A percentile compares a stretch with the other conserved stretches of the same genome.
Conservation (phyloP, 164 flowering plant species). For the Aristolochia californica region DNA sequence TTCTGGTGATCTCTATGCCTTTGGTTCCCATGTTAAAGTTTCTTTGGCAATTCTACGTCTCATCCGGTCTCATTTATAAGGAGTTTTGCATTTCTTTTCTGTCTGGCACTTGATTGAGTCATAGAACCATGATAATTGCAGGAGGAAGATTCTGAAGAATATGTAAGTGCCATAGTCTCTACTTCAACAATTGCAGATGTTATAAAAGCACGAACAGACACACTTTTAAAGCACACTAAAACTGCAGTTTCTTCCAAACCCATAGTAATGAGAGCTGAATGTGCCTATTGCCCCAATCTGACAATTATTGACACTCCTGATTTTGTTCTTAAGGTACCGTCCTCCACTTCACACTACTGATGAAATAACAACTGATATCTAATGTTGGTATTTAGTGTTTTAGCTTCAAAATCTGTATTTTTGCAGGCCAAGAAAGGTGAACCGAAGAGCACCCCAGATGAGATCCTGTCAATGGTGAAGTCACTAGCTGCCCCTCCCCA, state of each 20-base stretch:
- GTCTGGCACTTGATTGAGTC: too few species aligned
- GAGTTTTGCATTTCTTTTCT: too few species aligned
- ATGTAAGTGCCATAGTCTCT: slow-evolving; percentile 63
- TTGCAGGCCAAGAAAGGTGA: slow-evolving; percentile 94
- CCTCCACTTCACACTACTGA: neutral
- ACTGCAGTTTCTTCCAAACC: slow-evolving; percentile 88
- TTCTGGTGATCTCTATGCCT: too few species aligned
- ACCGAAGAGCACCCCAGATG: slow-evolving; percentile 90
- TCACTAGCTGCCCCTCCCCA: slow-evolving; percentile 92
- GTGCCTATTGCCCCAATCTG: slow-evolving; percentile 96
- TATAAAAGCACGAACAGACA: slow-evolving; percentile 73
- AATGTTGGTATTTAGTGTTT: too few species aligned
- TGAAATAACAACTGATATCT: neutral
- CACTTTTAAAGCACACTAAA: slow-evolving; percentile 55
- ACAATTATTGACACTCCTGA: slow-evolving; percentile 98
- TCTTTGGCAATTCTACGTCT: too few species aligned
- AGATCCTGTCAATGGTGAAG: slow-evolving; percentile 92
- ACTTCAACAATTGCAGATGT: slow-evolving; percentile 80
- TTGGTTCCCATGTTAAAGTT: too few species aligned
- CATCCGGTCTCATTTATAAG: too few species aligned
- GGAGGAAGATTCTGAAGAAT: slow-evolving; percentile 98
- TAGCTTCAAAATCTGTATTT: neutral
- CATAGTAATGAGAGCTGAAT: slow-evolving; percentile 95
- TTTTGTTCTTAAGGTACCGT: slow-evolving; percentile 78
- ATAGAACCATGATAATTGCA: slow-evolving; percentile 11